Evolutionary conservation across 768 basidiomycete genomes (phyloP).

Genomic region (Russula emetica): DNA sequence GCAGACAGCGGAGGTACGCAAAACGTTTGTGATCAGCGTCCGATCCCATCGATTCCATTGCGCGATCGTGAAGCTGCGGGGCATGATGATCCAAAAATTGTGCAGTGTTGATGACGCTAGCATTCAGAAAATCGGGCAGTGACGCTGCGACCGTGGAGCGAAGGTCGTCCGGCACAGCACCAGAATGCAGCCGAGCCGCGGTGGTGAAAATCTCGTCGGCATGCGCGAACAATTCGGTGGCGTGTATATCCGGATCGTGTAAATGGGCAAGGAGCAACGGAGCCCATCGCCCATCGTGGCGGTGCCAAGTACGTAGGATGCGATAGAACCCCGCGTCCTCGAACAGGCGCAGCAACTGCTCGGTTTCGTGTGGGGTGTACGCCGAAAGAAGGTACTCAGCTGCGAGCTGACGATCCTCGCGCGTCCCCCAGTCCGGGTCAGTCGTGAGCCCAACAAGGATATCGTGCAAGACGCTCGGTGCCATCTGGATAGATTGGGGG

Average conservation of each 20-base stretch:
- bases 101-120: slow-evolving; percentile 64
- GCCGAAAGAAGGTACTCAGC: slow-evolving; percentile 89
- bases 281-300: slow-evolving; percentile 72
- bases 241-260: slow-evolving; percentile 60
- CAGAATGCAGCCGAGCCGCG: slow-evolving; percentile 46
- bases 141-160: slow-evolving; percentile 49
- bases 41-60: slow-evolving; percentile 48
- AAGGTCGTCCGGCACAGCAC: slow-evolving; percentile 53
- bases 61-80: slow-evolving; percentile 62
- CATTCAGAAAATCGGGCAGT: slow-evolving; percentile 59
- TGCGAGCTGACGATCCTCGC: slow-evolving; percentile 93
- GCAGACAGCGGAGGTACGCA: slow-evolving; percentile 70
- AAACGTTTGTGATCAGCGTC: slow-evolving; percentile 54
- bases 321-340: slow-evolving; percentile 84
- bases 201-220: slow-evolving; percentile 57
- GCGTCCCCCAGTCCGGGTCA: slow-evolving; percentile 69
- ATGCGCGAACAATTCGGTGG: slow-evolving; percentile 59
- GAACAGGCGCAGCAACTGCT: slow-evolving; percentile 64
- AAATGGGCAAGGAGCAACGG: slow-evolving; percentile 69
- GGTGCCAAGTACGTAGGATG: slow-evolving; percentile 79
- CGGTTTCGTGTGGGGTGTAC: slow-evolving; percentile 79
- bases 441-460: slow-evolving; percentile 75
- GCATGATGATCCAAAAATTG: slow-evolving; percentile 62
- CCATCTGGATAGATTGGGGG: slow-evolving; percentile 64
- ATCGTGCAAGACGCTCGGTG: slow-evolving; percentile 62